phyloP scores from a whole-genome alignment of 768 basidiomycete species.

The Agrocybe chaxingu region DNA sequence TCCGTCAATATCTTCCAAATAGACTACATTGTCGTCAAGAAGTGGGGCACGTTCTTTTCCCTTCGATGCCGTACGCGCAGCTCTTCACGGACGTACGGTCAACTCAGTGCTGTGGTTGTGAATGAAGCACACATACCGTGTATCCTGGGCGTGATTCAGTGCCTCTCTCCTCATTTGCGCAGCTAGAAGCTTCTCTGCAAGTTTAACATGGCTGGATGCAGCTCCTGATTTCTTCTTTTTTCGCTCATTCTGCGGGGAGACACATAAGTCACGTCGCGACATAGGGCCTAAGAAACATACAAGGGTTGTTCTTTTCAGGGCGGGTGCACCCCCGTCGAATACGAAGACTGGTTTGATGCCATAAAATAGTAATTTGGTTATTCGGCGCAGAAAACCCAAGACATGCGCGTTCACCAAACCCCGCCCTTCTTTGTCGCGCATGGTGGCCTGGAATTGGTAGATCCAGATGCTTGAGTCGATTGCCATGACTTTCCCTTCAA shows the following conservation, averaged over 20 bases:
- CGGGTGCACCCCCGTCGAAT: constrained; percentile 96
- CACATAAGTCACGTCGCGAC: background rate
- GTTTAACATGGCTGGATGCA: constrained; percentile 75
- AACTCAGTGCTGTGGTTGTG: background rate
- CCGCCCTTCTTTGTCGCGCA: constrained; percentile 95
- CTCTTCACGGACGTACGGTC: too few species aligned
- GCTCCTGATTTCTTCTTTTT: constrained; percentile 92
- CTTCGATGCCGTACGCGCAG: constrained; percentile 1
- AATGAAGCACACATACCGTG: constrained; percentile 33
- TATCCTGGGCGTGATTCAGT: constrained; percentile 53
- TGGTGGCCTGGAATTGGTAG: constrained; percentile 99
- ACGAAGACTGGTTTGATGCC: constrained; percentile 99
- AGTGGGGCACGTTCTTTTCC: constrained; percentile 30
- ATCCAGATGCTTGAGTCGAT: constrained; percentile 99
- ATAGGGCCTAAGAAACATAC: constrained; percentile 38
- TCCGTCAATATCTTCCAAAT: constrained; percentile 80
- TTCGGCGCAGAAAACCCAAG: constrained; percentile 84
- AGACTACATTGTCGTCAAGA: constrained; percentile 74
- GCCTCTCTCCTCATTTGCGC: constrained; percentile 92
- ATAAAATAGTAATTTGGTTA: constrained; percentile 92
- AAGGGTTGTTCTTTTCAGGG: constrained; percentile 84
- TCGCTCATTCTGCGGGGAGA: constrained; percentile 62
- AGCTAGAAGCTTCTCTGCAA: constrained; percentile 90
- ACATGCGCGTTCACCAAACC: constrained; percentile 92
- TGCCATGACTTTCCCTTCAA: constrained; percentile 93